Evolutionary conservation across 495 filamentous ascomycete species (phyloP).

Genomic region (Ramalina peruviana): DNA sequence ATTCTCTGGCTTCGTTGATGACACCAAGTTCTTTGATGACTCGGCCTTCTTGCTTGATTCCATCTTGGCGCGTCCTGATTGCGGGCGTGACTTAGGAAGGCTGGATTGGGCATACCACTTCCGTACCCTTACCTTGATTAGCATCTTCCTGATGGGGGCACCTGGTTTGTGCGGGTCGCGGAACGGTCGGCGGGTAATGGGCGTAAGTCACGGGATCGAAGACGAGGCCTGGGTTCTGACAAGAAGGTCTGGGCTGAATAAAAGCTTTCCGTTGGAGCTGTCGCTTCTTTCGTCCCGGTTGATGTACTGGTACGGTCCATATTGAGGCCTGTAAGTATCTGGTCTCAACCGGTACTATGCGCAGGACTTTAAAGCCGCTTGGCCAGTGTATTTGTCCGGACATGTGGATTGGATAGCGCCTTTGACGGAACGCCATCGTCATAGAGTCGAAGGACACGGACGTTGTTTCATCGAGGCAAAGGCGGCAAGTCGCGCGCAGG

Average conservation of each 20-base stretch:
- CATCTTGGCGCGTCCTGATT: slow-evolving; percentile 29
- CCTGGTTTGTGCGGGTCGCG: not conserved
- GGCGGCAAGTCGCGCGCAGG: too few species aligned
- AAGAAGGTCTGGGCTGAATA: slow-evolving; percentile 3
- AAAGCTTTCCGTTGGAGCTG: not conserved
- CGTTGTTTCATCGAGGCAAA: too few species aligned
- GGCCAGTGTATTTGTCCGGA: slow-evolving; percentile 8
- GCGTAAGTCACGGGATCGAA: too few species aligned
- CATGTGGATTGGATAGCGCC: not conserved
- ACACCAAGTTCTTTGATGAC: not conserved
- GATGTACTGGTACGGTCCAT: too few species aligned
- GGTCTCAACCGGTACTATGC: slow-evolving; percentile 3
- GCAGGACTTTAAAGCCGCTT: slow-evolving; percentile 1
- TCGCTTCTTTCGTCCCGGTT: not conserved
- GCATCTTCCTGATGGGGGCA: not conserved
- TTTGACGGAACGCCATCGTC: too few species aligned
- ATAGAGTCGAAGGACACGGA: too few species aligned
- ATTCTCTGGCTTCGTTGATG: not conserved
- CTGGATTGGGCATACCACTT: too few species aligned
- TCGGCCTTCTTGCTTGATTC: slow-evolving; percentile 34
- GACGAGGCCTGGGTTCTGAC: too few species aligned
- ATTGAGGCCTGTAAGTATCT: not conserved
- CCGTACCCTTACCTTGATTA: too few species aligned
- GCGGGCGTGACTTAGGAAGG: too few species aligned
- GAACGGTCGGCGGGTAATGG: not conserved